phyloP scores from a whole-genome alignment of 352 stramenopile genomes.

The Thraustochytrium striatum region DNA sequence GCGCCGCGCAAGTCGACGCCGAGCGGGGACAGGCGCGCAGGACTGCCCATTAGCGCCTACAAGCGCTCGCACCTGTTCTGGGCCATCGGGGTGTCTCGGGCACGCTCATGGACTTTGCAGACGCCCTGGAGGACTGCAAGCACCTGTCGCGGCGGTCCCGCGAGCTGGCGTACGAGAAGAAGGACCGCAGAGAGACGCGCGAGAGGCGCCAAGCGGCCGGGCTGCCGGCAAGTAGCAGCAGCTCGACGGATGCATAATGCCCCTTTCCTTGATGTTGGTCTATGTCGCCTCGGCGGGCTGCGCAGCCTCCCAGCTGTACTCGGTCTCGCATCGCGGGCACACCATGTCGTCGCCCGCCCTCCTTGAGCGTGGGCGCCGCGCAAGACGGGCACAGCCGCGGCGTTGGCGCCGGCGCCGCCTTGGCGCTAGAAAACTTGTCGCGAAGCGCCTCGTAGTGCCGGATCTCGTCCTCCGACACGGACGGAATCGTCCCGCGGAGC shows the following conservation, averaged over 20 bases:
- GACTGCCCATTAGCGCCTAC: neutral
- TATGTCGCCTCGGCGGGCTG: neutral
- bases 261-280: no score
- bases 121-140: conserved; percentile 22
- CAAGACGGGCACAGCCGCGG: conserved; percentile 1
- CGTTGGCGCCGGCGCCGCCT: neutral
- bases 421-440: conserved; percentile 36
- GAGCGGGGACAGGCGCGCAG: no score
- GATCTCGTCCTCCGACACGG: conserved; percentile 47
- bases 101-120: conserved; percentile 28
- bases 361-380: conserved; percentile 15
- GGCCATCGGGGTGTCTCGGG: conserved; percentile 35
- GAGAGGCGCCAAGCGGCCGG: no score
- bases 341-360: conserved; percentile 33
- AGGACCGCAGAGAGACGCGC: no score
- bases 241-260: no score
- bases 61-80: conserved; percentile 37
- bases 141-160: neutral
- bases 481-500: conserved; percentile 15
- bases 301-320: neutral
- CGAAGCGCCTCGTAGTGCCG: conserved; percentile 42
- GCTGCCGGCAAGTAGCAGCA: no score
- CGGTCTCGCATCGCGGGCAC: neutral
- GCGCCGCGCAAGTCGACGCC: no score
- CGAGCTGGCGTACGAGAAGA: neutral